phyloP scores from a whole-genome alignment of 192 early-diverging fungal species.

The Chytriomyces confervae region DNA sequence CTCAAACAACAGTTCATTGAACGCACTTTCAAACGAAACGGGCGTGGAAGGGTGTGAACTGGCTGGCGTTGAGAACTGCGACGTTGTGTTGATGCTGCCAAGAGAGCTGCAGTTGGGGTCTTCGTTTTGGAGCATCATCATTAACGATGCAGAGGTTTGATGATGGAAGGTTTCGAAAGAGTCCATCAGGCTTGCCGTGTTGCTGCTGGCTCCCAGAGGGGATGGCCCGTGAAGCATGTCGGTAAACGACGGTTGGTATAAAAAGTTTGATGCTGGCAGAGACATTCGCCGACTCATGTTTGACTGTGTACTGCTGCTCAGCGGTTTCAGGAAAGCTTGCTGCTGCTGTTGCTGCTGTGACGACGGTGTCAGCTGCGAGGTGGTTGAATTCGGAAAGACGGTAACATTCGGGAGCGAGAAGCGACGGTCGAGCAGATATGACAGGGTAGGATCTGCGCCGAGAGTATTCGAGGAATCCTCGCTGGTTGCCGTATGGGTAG shows the following conservation, averaged over 20 bases:
- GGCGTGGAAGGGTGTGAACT: background rate
- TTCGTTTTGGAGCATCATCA: background rate
- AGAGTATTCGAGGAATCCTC: background rate
- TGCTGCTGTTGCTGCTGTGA: no score
- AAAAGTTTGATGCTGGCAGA: background rate
- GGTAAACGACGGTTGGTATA: background rate
- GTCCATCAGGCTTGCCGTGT: background rate
- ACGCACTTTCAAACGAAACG: background rate
- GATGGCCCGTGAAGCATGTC: background rate
- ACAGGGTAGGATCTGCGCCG: background rate
- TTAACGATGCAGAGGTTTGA: background rate
- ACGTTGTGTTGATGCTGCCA: background rate
- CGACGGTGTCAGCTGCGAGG: background rate
- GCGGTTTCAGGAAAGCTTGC: background rate
- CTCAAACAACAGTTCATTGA: background rate
- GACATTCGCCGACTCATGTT: constrained; percentile 1
- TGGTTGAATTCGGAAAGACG: background rate
- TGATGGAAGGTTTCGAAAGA: background rate
- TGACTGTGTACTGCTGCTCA: background rate
- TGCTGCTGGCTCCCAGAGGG: background rate
- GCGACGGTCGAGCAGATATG: background rate
- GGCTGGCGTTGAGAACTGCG: background rate
- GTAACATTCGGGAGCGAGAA: background rate
- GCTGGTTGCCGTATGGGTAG: no score
- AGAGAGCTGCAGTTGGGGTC: no score